These are phyloP conservation scores for Monsonia emarginata DNA, from an alignment of 441 rosid genomes.

Conservation along the genomic window DNA sequence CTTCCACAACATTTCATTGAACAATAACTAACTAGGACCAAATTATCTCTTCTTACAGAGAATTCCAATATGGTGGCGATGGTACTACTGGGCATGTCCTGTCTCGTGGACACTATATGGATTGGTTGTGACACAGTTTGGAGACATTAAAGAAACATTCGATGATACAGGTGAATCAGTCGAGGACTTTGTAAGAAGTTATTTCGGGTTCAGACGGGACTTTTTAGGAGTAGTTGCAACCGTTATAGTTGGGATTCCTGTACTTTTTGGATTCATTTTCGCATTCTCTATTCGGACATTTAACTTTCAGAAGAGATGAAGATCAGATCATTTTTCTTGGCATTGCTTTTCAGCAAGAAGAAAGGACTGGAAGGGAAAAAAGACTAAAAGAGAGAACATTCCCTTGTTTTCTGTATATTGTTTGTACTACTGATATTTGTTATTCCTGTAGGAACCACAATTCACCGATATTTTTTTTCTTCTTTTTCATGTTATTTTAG, in stretches of 20 bases:
- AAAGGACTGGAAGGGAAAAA: not conserved
- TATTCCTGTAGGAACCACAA: not conserved
- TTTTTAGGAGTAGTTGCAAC: slow-evolving; percentile 33
- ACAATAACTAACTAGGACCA: not conserved
- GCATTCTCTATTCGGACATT: slow-evolving; percentile 59
- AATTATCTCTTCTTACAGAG: slow-evolving; percentile 43
- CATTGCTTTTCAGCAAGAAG: not conserved
- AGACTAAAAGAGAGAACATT: too few relatives aligned
- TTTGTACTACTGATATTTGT: not conserved
- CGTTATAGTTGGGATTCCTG: slow-evolving; percentile 14
- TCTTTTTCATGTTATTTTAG: too few relatives aligned
- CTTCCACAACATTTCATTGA: slow-evolving; percentile 8
- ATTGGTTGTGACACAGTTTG: slow-evolving; percentile 57
- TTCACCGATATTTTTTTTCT: not conserved
- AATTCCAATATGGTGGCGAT: slow-evolving; percentile 55
- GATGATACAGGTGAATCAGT: slow-evolving; percentile 10
- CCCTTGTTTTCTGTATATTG: too few relatives aligned
- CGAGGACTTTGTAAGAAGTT: not conserved
- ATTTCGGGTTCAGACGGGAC: slow-evolving; percentile 26
- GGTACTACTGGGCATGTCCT: slow-evolving; percentile 47
- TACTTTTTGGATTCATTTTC: slow-evolving; percentile 53
- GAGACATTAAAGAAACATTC: slow-evolving; percentile 37
- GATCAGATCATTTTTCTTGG: too few relatives aligned
- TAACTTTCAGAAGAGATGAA: slow-evolving; percentile 20
- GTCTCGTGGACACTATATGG: slow-evolving; percentile 69